phyloP scores from a whole-genome alignment of 768 basidiomycete species.

The Trametes villosa region DNA sequence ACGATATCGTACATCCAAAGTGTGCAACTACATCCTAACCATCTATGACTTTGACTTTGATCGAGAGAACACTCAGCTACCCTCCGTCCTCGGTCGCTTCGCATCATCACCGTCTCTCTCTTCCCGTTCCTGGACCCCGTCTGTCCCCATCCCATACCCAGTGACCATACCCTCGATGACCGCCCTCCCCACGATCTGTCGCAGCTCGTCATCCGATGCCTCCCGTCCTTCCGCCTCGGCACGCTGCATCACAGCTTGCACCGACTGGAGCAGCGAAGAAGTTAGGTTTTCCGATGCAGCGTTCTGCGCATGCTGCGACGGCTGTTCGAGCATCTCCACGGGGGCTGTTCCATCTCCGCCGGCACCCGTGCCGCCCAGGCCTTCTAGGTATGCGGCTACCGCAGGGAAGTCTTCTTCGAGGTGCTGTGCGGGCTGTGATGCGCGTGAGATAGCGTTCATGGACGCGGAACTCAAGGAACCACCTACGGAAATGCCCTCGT shows the following conservation, averaged over 20 bases:
- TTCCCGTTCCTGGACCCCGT: conserved; percentile 17
- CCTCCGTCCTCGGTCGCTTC: conserved; percentile 35
- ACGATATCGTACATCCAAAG: background rate
- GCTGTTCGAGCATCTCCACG: conserved; percentile 30
- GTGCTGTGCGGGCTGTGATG: conserved; percentile 65
- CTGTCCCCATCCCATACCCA: conserved; percentile 57
- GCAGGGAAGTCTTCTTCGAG: conserved; percentile 73
- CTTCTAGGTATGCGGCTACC: conserved; percentile 65
- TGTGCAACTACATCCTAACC: background rate
- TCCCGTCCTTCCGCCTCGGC: conserved; percentile 61
- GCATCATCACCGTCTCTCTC: conserved; percentile 26
- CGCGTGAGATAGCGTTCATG: background rate
- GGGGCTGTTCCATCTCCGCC: conserved; percentile 20
- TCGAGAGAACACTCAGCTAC: conserved; percentile 5
- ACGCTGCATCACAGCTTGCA: conserved; percentile 68
- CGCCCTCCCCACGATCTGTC: conserved; percentile 60
- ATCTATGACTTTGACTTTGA: background rate
- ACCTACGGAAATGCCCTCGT: conserved; percentile 77
- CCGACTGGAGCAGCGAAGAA: conserved; percentile 62
- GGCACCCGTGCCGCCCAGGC: conserved; percentile 30
- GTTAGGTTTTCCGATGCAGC: conserved; percentile 72
- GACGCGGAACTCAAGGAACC: background rate
- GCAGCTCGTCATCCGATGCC: conserved; percentile 64
- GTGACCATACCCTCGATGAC: conserved; percentile 69
- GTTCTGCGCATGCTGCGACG: conserved; percentile 73